Base-by-base conservation (phyloP, 495 filamentous ascomycete species). In the Chaetomium cochliodes region DNA sequence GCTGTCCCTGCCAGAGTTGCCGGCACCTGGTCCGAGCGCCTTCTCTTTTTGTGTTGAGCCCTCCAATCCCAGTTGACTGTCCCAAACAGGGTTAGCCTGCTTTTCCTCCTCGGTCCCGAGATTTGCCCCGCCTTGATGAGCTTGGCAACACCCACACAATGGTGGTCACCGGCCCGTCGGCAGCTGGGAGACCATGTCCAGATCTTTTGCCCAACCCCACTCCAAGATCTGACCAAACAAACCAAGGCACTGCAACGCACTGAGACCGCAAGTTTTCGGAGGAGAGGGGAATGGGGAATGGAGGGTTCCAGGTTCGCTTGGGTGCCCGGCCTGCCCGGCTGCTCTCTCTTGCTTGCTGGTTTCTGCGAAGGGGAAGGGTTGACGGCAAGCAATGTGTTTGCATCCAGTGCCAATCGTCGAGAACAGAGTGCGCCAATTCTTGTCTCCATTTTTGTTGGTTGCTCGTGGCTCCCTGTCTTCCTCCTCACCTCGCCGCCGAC, bases 21-120 rank as follows among this genome's bases (percentile, higher is more conserved):
- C 26, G 25, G 3, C 2, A 16, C 13, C 33, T 50, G 26, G 46
- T 11, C 28, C 16, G 52, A 37, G 51, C 50, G 20, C 42, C 39
- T 56, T 55, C 28, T 26, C 30, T 50, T 66, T 66, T 66, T 62
- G 30, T 66, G 64, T 62, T 41, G 37, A 16, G 30, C 8, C 28
- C 42, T 13, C 28, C n/a, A 39, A 50, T 55, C 28, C 28, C 63
- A 18, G 37, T 53, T 20, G 37, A 59, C 53, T 22, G 46, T 25
- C 25, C 53, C 2, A 26, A 37, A 37, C 8, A 37, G 11, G 33
- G 33, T 11, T 37, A 37, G 33, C 11, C 9, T 37, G 33, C 25
- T 20, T 11, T 28, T 9, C 12, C 16, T n/a, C n/a, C 47, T 61
- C 59, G 59, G 59, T 41, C 47, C 59, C 59, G 59, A 61, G 18